Percentiles rank a stretch among this genome's conserved stretches.
Evolutionary conservation across 345 rosid genomes (phyloP).

Genomic region (Mallotus nudiflorus): DNA sequence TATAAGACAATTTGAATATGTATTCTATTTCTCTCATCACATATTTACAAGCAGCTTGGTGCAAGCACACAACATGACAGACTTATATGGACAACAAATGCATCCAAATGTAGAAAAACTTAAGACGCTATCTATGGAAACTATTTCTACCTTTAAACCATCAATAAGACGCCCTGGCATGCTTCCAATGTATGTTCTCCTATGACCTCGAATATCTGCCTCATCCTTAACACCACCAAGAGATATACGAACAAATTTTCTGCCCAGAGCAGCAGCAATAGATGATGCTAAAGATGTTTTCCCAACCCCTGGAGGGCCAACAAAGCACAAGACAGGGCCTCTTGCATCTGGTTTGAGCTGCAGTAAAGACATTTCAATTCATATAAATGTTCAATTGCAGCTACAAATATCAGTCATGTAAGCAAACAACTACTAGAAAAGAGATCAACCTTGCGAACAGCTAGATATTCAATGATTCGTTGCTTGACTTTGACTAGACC

Average conservation of each 20-base stretch:
- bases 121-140: background rate
- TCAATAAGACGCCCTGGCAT: slow-evolving; percentile 99
- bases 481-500: slow-evolving; percentile 93
- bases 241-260: slow-evolving; percentile 91
- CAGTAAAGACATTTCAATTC: slow-evolving; percentile 29
- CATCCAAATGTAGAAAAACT: background rate
- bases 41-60: too few relatives aligned
- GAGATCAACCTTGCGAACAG: slow-evolving; percentile 87
- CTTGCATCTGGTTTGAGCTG: slow-evolving; percentile 99
- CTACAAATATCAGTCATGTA: slow-evolving; percentile 10
- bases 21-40: background rate
- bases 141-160: slow-evolving; percentile 71
- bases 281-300: slow-evolving; percentile 98
- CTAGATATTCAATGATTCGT: slow-evolving; percentile 94
- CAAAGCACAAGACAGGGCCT: slow-evolving; percentile 96
- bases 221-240: slow-evolving; percentile 99
- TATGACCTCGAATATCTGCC: slow-evolving; percentile 98
- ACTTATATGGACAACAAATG: background rate
- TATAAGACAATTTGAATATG: background rate
- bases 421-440: slow-evolving; percentile 21
- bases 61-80: background rate
- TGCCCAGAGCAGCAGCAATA: slow-evolving; percentile 90
- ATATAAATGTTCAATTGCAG: slow-evolving; percentile 27
- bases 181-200: slow-evolving; percentile 98
- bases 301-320: slow-evolving; percentile 99